Conservation (phyloP, 108 stramenopile genomes). For the Schizochytrium sp. region DNA sequence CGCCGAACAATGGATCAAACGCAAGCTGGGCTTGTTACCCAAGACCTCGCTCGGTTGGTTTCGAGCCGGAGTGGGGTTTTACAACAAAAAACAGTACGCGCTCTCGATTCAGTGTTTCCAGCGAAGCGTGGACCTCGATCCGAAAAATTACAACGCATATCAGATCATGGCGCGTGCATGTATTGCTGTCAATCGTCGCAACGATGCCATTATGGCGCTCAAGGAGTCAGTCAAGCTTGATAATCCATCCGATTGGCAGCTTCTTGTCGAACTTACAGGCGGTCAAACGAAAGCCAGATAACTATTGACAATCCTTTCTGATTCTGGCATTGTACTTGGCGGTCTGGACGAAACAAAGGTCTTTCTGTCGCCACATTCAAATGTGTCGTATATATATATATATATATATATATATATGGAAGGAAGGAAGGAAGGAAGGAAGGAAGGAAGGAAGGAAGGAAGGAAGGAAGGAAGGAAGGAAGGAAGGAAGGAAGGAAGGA, state of each 20-base stretch:
- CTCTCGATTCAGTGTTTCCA: constrained; percentile 11
- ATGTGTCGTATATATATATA: too few species aligned
- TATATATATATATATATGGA: too few species aligned
- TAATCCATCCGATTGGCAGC: constrained; percentile 13
- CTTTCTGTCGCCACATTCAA: too few species aligned
- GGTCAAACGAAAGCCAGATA: not conserved
- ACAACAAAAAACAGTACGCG: constrained; percentile 17
- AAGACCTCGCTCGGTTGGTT: constrained; percentile 16
- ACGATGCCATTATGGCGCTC: not conserved
- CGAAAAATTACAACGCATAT: not conserved
- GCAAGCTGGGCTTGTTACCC: not conserved
- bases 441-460: too few species aligned
- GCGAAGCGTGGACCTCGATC: not conserved
- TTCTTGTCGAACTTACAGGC: not conserved
- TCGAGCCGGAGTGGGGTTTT: constrained; percentile 5
- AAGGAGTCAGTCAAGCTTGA: constrained; percentile 17
- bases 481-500: too few species aligned
- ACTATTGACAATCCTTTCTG: too few species aligned
- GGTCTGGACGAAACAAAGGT: too few species aligned
- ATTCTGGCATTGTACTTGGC: too few species aligned
- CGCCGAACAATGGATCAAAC: constrained; percentile 9
- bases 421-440: not conserved
- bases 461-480: not conserved
- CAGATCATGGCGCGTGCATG: constrained; percentile 10
- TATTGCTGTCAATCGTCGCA: not conserved